These are phyloP conservation scores for Aspergillus viridinutans DNA, from an alignment of 2,329 filamentous ascomycete species.

Conservation along the genomic window DNA sequence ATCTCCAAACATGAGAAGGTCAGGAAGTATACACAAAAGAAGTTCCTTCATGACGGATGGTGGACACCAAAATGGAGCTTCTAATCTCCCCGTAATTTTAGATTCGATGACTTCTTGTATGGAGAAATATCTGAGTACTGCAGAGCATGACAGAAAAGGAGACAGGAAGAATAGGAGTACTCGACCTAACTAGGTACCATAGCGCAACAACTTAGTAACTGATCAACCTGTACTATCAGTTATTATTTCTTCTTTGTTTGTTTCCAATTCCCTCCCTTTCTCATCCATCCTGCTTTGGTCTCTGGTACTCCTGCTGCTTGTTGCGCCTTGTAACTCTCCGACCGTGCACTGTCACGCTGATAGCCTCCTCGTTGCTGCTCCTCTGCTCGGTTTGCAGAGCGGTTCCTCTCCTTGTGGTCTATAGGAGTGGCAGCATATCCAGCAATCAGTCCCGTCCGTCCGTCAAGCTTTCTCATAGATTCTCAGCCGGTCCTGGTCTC, in stretches of 20 bases:
- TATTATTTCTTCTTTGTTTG: neutral
- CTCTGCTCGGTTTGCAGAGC: neutral
- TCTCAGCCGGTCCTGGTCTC: constrained; percentile 31
- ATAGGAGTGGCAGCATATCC: neutral
- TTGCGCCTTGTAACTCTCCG: neutral
- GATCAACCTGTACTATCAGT: constrained; percentile 9
- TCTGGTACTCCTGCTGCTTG: constrained; percentile 4
- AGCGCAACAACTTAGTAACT: neutral
- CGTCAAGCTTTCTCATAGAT: constrained; percentile 7
- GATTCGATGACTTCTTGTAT: constrained; percentile 7
- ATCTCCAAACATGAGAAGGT: neutral
- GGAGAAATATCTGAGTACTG: constrained; percentile 7
- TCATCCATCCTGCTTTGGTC: constrained; percentile 1
- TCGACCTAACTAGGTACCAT: neutral
- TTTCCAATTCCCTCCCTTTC: neutral
- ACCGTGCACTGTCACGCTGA: neutral
- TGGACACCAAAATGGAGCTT: neutral
- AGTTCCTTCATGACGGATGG: neutral
- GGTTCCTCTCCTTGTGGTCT: neutral
- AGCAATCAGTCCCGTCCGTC: neutral
- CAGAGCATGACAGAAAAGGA: neutral
- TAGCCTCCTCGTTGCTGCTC: neutral
- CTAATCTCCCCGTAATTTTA: neutral
- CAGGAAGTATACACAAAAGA: neutral
- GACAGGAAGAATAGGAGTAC: neutral